Conservation (phyloP, 805 yeast species). For the Debaryomyces maramus region DNA sequence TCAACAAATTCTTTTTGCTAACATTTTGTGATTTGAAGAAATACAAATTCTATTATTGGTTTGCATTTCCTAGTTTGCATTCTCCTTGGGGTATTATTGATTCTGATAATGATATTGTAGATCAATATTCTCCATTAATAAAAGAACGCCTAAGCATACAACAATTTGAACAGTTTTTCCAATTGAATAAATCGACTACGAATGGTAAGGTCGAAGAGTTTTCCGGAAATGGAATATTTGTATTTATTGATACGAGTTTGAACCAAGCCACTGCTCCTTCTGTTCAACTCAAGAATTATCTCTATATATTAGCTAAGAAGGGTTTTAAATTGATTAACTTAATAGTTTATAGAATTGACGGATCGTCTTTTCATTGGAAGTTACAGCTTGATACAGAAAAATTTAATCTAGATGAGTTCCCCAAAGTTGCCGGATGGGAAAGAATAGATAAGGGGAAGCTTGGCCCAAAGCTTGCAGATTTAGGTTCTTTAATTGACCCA, state of each 20-base stretch:
- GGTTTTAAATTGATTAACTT: slow-evolving; percentile 22
- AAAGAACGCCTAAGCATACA: neutral
- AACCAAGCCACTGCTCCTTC: slow-evolving; percentile 39
- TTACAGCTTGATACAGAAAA: slow-evolving; percentile 14
- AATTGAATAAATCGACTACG: slow-evolving; percentile 9
- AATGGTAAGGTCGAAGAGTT: neutral
- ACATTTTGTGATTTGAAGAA: slow-evolving; percentile 88
- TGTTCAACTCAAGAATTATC: slow-evolving; percentile 57
- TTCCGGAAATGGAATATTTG: slow-evolving; percentile 16
- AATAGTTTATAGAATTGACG: slow-evolving; percentile 24
- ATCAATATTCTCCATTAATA: neutral
- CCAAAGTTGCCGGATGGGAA: slow-evolving; percentile 86
- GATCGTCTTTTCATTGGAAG: slow-evolving; percentile 15
- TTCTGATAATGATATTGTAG: neutral
- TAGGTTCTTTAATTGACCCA: slow-evolving; percentile 82
- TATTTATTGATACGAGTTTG: slow-evolving; percentile 34
- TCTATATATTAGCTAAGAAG: slow-evolving; percentile 43
- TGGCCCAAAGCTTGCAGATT: slow-evolving; percentile 80
- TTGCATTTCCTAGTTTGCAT: slow-evolving; percentile 68
- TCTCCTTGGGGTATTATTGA: slow-evolving; percentile 46
- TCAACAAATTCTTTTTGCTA: slow-evolving; percentile 42
- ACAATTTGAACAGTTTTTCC: slow-evolving; percentile 12
- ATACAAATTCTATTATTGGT: slow-evolving; percentile 88
- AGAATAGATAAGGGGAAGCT: slow-evolving; percentile 69
- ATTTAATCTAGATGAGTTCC: slow-evolving; percentile 14